Evolutionary conservation across 768 basidiomycete species (phyloP).

Genomic region (Lepiota subincarnata): DNA sequence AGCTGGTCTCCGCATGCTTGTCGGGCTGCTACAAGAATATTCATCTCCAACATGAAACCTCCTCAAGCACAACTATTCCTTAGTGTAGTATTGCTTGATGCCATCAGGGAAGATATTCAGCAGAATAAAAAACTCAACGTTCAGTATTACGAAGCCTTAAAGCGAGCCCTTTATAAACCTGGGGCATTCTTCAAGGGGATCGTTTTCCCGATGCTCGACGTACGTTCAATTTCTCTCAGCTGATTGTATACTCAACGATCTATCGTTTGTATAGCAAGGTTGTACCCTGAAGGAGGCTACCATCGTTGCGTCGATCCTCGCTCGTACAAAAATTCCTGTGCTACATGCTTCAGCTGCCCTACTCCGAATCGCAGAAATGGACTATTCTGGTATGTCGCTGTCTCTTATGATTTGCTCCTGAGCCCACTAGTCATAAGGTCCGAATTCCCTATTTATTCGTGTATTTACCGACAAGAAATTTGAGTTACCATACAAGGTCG

Average conservation of each 20-base stretch:
- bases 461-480: slow-evolving; percentile 97
- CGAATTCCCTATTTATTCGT: slow-evolving; percentile 95
- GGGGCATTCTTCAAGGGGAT: slow-evolving; percentile 98
- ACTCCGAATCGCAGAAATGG: slow-evolving; percentile 91
- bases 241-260: not conserved
- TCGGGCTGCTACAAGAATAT: slow-evolving; percentile 89
- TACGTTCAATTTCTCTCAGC: slow-evolving; percentile 30
- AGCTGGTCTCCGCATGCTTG: slow-evolving; percentile 96
- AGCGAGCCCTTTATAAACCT: slow-evolving; percentile 91
- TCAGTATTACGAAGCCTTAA: slow-evolving; percentile 92
- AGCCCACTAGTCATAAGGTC: slow-evolving; percentile 40
- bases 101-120: slow-evolving; percentile 83
- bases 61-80: slow-evolving; percentile 90
- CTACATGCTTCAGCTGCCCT: slow-evolving; percentile 95
- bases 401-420: not conserved
- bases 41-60: slow-evolving; percentile 96
- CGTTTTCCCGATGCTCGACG: slow-evolving; percentile 92
- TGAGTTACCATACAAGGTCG: slow-evolving; percentile 94
- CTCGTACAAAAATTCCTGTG: slow-evolving; percentile 91
- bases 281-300: slow-evolving; percentile 94
- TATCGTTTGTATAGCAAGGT: slow-evolving; percentile 39
- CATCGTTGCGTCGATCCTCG: slow-evolving; percentile 86
- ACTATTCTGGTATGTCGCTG: slow-evolving; percentile 69
- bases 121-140: slow-evolving; percentile 86
- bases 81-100: slow-evolving; percentile 86